Percentiles rank a stretch among this genome's conserved stretches.
These are phyloP conservation scores for Fagopyrum esculentum DNA, from an alignment of 148 eudicot genomes.

Conservation along the genomic window DNA sequence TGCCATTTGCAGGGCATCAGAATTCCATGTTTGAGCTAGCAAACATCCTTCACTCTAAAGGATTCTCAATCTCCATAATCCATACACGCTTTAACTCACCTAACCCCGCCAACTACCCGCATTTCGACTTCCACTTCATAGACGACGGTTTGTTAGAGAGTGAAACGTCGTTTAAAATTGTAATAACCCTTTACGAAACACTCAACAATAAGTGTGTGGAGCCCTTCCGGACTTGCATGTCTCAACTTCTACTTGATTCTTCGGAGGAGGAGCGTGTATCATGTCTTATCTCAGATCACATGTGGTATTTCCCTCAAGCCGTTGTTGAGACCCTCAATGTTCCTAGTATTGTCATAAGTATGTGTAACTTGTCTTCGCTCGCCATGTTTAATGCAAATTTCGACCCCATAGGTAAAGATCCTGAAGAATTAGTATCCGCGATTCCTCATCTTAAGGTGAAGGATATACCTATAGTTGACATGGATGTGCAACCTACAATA, in stretches of 20 bases:
- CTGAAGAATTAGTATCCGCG: slow-evolving; percentile 20
- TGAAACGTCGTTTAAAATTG: not conserved
- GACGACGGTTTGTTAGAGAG: slow-evolving; percentile 19
- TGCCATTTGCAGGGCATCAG: slow-evolving; percentile 1
- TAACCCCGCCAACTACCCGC: slow-evolving; percentile 16
- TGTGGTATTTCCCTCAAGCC: slow-evolving; percentile 18
- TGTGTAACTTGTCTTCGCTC: slow-evolving; percentile 20
- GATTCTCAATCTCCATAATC: slow-evolving; percentile 26
- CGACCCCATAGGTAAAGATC: slow-evolving; percentile 4
- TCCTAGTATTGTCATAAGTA: slow-evolving; percentile 37
- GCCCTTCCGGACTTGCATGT: slow-evolving; percentile 22
- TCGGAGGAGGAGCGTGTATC: slow-evolving; percentile 14
- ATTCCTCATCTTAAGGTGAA: slow-evolving; percentile 25
- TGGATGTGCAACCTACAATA: no score
- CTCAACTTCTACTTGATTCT: slow-evolving; percentile 5
- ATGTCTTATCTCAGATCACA: not conserved
- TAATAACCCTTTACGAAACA: not conserved
- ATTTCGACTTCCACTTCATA: slow-evolving; percentile 27
- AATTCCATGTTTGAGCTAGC: slow-evolving; percentile 10
- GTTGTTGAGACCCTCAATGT: slow-evolving; percentile 28
- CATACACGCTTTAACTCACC: slow-evolving; percentile 16
- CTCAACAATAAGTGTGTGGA: slow-evolving; percentile 21
- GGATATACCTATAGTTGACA: not conserved
- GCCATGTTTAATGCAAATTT: slow-evolving; percentile 19
- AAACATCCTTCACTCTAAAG: slow-evolving; percentile 21